Conservation (phyloP, 805 yeast species). For the Pichia californica region DNA sequence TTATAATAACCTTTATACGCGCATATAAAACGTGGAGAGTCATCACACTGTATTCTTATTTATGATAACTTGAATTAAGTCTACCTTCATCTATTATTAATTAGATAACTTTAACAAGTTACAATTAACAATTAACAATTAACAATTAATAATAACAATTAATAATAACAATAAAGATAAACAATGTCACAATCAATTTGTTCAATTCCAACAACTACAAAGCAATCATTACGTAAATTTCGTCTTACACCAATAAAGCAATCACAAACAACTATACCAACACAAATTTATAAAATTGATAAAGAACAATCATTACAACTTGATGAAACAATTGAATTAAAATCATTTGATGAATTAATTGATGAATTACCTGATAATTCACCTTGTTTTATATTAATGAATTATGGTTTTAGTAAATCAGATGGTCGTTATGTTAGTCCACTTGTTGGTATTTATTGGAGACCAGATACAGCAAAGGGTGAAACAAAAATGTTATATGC, state of each 20-base stretch:
- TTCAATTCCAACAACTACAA: conserved; percentile 55
- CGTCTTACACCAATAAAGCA: conserved; percentile 55
- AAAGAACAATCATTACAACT: conserved; percentile 45
- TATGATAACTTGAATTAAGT: no score
- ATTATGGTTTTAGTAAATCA: conserved; percentile 57
- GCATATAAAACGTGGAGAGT: no score
- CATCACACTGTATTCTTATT: no score
- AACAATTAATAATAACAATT: no score
- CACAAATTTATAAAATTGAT: conserved; percentile 56
- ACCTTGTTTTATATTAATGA: conserved; percentile 69
- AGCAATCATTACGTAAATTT: conserved; percentile 57
- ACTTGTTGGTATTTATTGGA: conserved; percentile 75
- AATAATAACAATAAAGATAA: no score
- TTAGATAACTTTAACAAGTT: no score
- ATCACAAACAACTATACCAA: conserved; percentile 54
- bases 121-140: no score
- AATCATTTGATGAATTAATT: conserved; percentile 51
- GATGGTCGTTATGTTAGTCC: conserved; percentile 78
- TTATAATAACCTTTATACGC: no score
- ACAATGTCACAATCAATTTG: conserved; percentile 48
- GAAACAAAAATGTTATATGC: conserved; percentile 84
- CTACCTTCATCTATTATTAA: no score
- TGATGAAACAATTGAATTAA: conserved; percentile 40
- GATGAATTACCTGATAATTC: conserved; percentile 79
- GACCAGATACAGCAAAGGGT: conserved; percentile 81